A percentile compares a stretch with the other conserved stretches of the same genome.
Conservation (phyloP, 2,329 filamentous ascomycete genomes). For the Cercospora sojina region DNA sequence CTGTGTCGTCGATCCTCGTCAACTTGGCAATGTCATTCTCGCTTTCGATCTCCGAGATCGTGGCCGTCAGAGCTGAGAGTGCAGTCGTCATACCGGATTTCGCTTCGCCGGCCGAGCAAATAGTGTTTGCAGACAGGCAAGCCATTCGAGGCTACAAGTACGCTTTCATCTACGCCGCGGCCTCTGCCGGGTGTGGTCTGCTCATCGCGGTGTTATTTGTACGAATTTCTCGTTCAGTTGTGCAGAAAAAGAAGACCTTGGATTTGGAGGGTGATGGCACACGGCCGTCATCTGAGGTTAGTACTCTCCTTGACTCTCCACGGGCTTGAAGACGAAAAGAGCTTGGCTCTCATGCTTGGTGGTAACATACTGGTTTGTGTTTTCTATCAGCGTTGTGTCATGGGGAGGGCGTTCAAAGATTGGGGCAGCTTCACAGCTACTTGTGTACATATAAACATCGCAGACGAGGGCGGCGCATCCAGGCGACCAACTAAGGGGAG, state of each 20-base stretch:
- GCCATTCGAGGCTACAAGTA: constrained; percentile 25
- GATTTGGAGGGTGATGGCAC: constrained; percentile 26
- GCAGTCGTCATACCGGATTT: constrained; percentile 9
- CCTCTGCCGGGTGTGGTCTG: constrained; percentile 33
- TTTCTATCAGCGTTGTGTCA: neutral
- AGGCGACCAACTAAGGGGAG: neutral
- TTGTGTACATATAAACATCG: constrained; percentile 12
- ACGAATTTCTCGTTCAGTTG: constrained; percentile 30
- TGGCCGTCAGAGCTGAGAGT: constrained; percentile 27
- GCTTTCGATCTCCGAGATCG: constrained; percentile 38
- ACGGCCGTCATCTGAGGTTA: constrained; percentile 16
- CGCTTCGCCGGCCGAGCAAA: constrained; percentile 18
- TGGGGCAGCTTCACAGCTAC: constrained; percentile 21
- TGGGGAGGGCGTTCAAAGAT: constrained; percentile 4
- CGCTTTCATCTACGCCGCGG: constrained; percentile 37
- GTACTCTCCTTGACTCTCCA: constrained; percentile 14
- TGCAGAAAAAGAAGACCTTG: constrained; percentile 21
- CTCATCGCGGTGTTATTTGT: constrained; percentile 34
- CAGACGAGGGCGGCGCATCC: neutral
- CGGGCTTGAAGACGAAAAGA: constrained; percentile 1
- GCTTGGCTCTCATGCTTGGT: neutral
- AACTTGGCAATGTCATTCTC: constrained; percentile 41
- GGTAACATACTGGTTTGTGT: neutral
- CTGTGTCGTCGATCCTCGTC: constrained; percentile 39
- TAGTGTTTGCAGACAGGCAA: neutral